Percentiles rank a stretch among this genome's conserved stretches.
phyloP scores from a whole-genome alignment of 441 rosid genomes.

The Adansonia rubrostipa region DNA sequence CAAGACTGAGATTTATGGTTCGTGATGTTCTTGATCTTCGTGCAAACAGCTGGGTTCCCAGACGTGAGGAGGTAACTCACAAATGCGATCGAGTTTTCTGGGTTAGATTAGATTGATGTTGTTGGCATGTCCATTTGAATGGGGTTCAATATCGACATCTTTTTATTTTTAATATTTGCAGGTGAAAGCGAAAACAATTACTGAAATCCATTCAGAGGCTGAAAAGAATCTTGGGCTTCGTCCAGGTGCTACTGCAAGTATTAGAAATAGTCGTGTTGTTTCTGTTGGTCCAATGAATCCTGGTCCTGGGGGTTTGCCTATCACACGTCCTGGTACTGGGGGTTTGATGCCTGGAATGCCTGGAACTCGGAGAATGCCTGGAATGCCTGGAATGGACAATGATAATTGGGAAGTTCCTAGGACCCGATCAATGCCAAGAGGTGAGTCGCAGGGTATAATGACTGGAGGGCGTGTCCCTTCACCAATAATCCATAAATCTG shows the following conservation, averaged over 20 bases:
- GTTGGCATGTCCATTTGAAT: background rate
- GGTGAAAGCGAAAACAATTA: slow-evolving; percentile 91
- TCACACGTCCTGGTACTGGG: slow-evolving; percentile 66
- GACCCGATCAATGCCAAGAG: slow-evolving; percentile 72
- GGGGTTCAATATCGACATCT: slow-evolving; percentile 12
- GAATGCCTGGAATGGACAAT: slow-evolving; percentile 78
- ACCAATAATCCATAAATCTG: slow-evolving; percentile 44
- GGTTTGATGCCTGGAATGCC: slow-evolving; percentile 93
- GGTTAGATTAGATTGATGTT: slow-evolving; percentile 12
- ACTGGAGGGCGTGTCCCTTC: slow-evolving; percentile 51
- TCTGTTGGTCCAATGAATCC: slow-evolving; percentile 49
- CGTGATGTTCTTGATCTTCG: slow-evolving; percentile 79
- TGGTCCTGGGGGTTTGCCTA: slow-evolving; percentile 64
- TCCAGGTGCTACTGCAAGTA: slow-evolving; percentile 87
- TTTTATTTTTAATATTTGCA: slow-evolving; percentile 31
- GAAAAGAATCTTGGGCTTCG: slow-evolving; percentile 87
- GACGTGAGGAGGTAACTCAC: slow-evolving; percentile 82
- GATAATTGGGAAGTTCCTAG: slow-evolving; percentile 85
- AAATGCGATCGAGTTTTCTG: background rate
- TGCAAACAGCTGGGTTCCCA: slow-evolving; percentile 77
- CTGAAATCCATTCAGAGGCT: slow-evolving; percentile 89
- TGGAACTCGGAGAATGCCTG: slow-evolving; percentile 90
- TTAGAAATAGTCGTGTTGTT: slow-evolving; percentile 63
- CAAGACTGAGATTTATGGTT: slow-evolving; percentile 79
- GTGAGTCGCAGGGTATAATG: slow-evolving; percentile 55